Conservation (phyloP, 352 stramenopile species). For the Phytophthora agathidicida region DNA sequence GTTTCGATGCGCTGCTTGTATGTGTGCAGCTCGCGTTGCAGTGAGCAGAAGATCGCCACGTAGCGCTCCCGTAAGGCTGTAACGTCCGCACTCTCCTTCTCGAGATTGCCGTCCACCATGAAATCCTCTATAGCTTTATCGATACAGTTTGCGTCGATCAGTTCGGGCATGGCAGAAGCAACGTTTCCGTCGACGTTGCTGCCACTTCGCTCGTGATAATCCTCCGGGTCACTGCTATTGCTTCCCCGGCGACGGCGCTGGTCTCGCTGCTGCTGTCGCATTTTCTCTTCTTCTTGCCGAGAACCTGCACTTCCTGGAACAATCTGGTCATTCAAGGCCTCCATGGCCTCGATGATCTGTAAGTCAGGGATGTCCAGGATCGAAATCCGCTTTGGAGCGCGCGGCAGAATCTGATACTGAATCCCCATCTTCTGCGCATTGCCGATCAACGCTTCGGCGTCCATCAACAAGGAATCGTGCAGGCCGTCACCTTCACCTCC, state of each 20-base stretch:
- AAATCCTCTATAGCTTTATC: slow-evolving; percentile 66
- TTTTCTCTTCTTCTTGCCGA: slow-evolving; percentile 24
- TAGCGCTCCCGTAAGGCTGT: slow-evolving; percentile 57
- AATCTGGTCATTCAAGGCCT: slow-evolving; percentile 20
- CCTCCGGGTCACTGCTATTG: slow-evolving; percentile 26
- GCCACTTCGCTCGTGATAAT: slow-evolving; percentile 2
- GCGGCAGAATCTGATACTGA: slow-evolving; percentile 62
- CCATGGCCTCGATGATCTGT: slow-evolving; percentile 66
- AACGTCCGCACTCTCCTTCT: slow-evolving; percentile 32
- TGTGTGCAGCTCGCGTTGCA: slow-evolving; percentile 65
- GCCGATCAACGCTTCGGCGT: slow-evolving; percentile 73
- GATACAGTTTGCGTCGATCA: slow-evolving; percentile 40
- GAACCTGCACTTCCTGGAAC: slow-evolving; percentile 9
- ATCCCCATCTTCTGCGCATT: slow-evolving; percentile 77
- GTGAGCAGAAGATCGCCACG: slow-evolving; percentile 66
- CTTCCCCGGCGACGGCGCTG: slow-evolving; percentile 25
- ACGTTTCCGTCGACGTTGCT: slow-evolving; percentile 35
- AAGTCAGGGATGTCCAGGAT: slow-evolving; percentile 71
- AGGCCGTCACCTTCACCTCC: slow-evolving; percentile 37
- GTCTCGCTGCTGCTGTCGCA: slow-evolving; percentile 27
- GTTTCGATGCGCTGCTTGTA: slow-evolving; percentile 57
- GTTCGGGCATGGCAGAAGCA: slow-evolving; percentile 24
- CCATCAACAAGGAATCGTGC: slow-evolving; percentile 62
- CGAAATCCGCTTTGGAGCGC: slow-evolving; percentile 61
- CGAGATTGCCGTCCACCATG: slow-evolving; percentile 20